These are phyloP conservation scores for Delphinella strobiligena DNA, from an alignment of 2,329 filamentous ascomycete genomes.

Conservation along the genomic window DNA sequence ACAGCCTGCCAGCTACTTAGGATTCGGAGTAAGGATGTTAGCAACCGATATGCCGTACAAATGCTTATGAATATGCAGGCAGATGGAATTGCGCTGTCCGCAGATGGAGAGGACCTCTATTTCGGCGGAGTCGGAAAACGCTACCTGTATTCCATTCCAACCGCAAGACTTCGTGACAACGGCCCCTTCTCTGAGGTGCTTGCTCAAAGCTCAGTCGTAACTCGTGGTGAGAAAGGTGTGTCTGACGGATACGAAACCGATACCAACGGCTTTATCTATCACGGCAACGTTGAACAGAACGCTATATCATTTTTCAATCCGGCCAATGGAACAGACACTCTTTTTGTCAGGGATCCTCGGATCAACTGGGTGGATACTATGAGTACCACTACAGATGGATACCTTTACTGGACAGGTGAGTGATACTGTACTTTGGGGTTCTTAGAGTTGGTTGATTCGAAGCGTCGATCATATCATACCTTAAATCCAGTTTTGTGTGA, in stretches of 20 bases:
- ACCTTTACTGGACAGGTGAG: too few relatives aligned
- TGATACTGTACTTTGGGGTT: too few relatives aligned
- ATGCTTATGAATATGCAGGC: too few relatives aligned
- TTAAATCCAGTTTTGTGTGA: too few relatives aligned
- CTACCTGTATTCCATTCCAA: slow-evolving; percentile 34
- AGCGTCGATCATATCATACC: too few relatives aligned
- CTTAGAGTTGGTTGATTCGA: too few relatives aligned
- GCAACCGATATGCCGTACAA: too few relatives aligned
- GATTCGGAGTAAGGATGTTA: too few relatives aligned
- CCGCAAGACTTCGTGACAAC: slow-evolving; percentile 29
- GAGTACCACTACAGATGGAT: slow-evolving; percentile 29
- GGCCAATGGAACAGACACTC: slow-evolving; percentile 28
- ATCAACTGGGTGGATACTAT: slow-evolving; percentile 40
- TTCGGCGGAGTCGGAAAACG: slow-evolving; percentile 34
- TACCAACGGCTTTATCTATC: slow-evolving; percentile 36
- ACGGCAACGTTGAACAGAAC: slow-evolving; percentile 39
- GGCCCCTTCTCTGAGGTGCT: slow-evolving; percentile 28
- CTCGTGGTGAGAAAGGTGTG: slow-evolving; percentile 36
- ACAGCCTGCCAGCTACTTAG: slow-evolving; percentile 25
- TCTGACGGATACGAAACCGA: slow-evolving; percentile 43
- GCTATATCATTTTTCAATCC: slow-evolving; percentile 36
- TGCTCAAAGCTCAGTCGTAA: slow-evolving; percentile 30
- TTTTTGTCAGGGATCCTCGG: slow-evolving; percentile 34
- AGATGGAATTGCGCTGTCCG: slow-evolving; percentile 40
- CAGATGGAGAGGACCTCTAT: slow-evolving; percentile 35